A percentile compares a stretch with the other conserved stretches of the same genome.
Evolutionary conservation across 257 asterid genomes (phyloP).

Genomic region (Dorcoceras hygrometricum): DNA sequence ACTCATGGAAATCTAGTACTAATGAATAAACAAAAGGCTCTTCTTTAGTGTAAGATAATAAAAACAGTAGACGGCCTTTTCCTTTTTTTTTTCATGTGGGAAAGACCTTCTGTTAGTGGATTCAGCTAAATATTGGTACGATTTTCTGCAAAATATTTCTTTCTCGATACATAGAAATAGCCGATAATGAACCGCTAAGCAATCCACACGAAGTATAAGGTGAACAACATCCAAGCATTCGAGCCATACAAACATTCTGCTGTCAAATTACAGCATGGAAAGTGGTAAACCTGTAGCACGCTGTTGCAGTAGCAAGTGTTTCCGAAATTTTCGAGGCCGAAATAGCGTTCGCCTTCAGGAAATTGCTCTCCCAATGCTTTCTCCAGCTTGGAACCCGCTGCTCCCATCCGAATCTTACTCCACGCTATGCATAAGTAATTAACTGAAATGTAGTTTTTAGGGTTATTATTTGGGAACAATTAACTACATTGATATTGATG

Average conservation of each 20-base stretch:
- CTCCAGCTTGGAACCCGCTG: conserved; percentile 61
- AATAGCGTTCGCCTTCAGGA: conserved; percentile 63
- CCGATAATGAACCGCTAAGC: conserved; percentile 5
- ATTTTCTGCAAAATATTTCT: conserved; percentile 3
- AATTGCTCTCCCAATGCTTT: conserved; percentile 64
- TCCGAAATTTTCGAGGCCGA: conserved; percentile 60
- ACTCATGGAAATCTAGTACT: neutral
- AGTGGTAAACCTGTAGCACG: conserved; percentile 71
- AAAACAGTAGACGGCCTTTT: too few relatives aligned
- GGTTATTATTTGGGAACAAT: too few relatives aligned
- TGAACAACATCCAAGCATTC: conserved; percentile 14
- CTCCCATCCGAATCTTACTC: conserved; percentile 55
- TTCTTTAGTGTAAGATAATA: neutral
- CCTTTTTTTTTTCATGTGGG: too few relatives aligned
- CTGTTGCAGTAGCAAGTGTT: conserved; percentile 68
- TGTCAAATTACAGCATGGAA: conserved; percentile 8
- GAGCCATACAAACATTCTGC: conserved; percentile 15
- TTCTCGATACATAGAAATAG: neutral
- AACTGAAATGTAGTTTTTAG: too few relatives aligned
- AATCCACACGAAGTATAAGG: conserved; percentile 19
- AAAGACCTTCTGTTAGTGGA: too few relatives aligned
- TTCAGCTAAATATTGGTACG: too few relatives aligned
- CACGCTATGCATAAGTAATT: neutral
- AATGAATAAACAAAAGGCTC: neutral
- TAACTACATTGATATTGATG: too few relatives aligned